Evolutionary conservation across 2,329 filamentous ascomycete genomes (phyloP), one percentile per base, ranked within the genome.

Genomic region (Monosporascus cannonballus): DNA sequence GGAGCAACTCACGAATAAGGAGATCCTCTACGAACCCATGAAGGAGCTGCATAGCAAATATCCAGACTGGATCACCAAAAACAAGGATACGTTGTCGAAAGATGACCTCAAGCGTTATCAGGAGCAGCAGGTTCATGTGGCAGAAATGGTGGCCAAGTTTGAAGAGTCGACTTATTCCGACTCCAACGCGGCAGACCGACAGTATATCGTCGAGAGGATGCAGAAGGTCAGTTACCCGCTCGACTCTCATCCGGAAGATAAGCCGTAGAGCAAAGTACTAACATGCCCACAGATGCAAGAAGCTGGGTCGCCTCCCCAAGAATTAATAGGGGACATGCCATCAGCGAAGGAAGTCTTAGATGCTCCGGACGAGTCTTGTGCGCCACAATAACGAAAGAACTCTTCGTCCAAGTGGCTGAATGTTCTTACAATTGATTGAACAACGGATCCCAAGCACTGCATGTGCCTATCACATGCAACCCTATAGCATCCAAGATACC

Each of bases 1-100:
- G 93, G 90, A 97, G 73, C 92, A 99, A 71, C 79, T 99, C 57
- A 97, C 94, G 3, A 96, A 96, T 71, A 97, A 96, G 76, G 94
- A 97, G 61, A 96, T 99, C 57, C 73, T 99, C 49, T 97, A 97
- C 68, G 93, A 99, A 73, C 94, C 94, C 2, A 96, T 99, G 91
- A 96, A 96, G 75, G 94, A 99, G 72, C 76, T 99, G 47, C 76
- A 96, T 69, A 87, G 90, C 50, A 97, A 96, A 71, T 99, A 94
- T 66, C 93, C 92, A 0, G 84, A 73, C 2, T 99, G 94, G 93
- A 78, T 99, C 68, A 80, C 81, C 63, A 86, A 89, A 72, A 93
- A 96, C 69, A 77, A 77, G 61, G 79, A 73, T 41, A 83, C 76
- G 24, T 85, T 84, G 49, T 72, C 85, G 2, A 71, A 79, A 49